Evolutionary conservation across 106 monocot genomes (phyloP), one percentile per base, ranked within the genome.

Genomic region (Dendrobium officinale): DNA sequence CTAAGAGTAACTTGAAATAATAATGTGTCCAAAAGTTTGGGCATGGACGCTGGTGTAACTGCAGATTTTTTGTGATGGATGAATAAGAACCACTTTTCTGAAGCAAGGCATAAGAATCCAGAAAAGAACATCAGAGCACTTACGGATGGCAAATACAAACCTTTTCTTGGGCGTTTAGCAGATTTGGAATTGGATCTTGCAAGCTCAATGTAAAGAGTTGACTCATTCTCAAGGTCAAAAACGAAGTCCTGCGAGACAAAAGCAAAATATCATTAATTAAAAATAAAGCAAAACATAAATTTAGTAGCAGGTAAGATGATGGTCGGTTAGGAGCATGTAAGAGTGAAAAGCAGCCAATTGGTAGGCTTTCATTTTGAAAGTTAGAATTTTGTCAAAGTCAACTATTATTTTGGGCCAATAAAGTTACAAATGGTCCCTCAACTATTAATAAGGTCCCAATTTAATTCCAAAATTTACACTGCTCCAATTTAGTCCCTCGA

Each of bases 191-290:
- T 95, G 56, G 91, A 86, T 75, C 91, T 95, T 15, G 95, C 95
- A 88, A 95, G 84, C 78, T 95, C 91, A 79, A 95, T 81, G 72
- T 89, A 79, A 17, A 95, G 82, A 82, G 86, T 80, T 59, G 86
- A 89, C 49, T 91, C 89, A 56, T 75, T 91, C 81, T 95, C 91
- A 82, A 95, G 89, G 83, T 95, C 95, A 93, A 95, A 95, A 16
- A 89, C 68, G 67, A 91, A 72, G 59, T 93, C 93, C 95, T 95
- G 83, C 27, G 55, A 56, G 8, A 61, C 8, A 20, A 61, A 61
- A 61, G 61, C 56, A 56, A 61, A 61, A 61, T 61, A 61, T 22
- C 22, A 22, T 22, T n/a, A 61, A 8, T 22, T 70, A 70, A 70
- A 70, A 37, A 33, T 37, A 37, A 33, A 70, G 17, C 15, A 70